phyloP scores from a whole-genome alignment of 148 eudicot species.

The Rhododendron henanense region DNA sequence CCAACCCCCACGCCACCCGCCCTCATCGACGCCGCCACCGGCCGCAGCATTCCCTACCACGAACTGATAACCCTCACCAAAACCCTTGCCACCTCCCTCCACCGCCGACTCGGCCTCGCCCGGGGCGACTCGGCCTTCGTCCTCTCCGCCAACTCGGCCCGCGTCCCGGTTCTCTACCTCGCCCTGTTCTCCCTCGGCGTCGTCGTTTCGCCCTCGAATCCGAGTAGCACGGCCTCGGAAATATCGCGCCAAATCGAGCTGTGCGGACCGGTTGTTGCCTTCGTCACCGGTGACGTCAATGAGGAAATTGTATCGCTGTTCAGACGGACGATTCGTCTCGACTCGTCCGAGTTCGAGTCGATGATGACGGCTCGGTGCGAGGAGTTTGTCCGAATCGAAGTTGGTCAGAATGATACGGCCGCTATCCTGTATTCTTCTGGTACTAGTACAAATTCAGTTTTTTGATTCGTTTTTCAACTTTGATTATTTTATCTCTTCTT shows the following conservation, averaged over 20 bases:
- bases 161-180: conserved; percentile 24
- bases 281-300: background rate
- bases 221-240: conserved; percentile 14
- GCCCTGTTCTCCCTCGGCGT: conserved; percentile 27
- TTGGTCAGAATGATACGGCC: conserved; percentile 15
- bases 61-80: background rate
- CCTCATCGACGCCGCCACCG: conserved; percentile 30
- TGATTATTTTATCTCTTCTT: background rate
- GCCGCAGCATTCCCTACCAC: conserved; percentile 12
- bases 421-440: conserved; percentile 25
- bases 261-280: conserved; percentile 15
- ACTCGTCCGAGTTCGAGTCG: conserved; percentile 17
- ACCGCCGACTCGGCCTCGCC: background rate
- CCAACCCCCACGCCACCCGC: background rate
- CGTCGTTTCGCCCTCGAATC: conserved; percentile 28
- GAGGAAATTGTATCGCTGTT: background rate
- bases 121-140: conserved; percentile 18
- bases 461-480: background rate
- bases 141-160: conserved; percentile 21
- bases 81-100: conserved; percentile 17
- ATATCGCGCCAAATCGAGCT: conserved; percentile 14
- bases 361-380: background rate
- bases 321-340: conserved; percentile 4
- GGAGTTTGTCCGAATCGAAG: background rate
- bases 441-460: background rate